Evolutionary conservation across 768 basidiomycete genomes (phyloP).

Genomic region (Boletus pseudopeckii): DNA sequence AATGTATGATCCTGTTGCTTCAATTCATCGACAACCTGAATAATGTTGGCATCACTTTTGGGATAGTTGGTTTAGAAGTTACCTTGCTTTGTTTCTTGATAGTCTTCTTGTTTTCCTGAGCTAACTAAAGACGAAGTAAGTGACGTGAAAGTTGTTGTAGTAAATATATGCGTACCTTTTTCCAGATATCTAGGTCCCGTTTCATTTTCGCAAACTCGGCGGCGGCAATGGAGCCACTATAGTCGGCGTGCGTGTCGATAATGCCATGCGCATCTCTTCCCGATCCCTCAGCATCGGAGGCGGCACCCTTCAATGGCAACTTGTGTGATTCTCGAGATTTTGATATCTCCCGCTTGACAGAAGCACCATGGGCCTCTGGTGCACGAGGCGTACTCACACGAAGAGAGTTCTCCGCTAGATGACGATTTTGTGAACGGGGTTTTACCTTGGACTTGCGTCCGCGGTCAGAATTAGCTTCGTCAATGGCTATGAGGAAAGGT

Average conservation of each 20-base stretch:
- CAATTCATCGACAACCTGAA: slow-evolving; percentile 52
- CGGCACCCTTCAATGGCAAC: slow-evolving; percentile 18
- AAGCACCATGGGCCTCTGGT: neutral
- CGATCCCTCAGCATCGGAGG: slow-evolving; percentile 30
- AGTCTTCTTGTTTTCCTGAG: slow-evolving; percentile 46
- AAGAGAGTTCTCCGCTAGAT: slow-evolving; percentile 17
- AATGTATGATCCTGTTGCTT: slow-evolving; percentile 40
- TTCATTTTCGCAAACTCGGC: slow-evolving; percentile 54
- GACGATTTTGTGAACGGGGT: slow-evolving; percentile 24
- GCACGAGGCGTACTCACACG: slow-evolving; percentile 10
- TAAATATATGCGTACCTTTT: slow-evolving; percentile 35
- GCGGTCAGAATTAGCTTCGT: slow-evolving; percentile 29
- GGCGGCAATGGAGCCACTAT: slow-evolving; percentile 37
- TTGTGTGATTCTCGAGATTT: slow-evolving; percentile 34
- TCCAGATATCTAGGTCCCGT: slow-evolving; percentile 55
- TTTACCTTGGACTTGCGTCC: slow-evolving; percentile 33
- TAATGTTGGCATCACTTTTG: slow-evolving; percentile 1
- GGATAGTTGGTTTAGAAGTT: neutral
- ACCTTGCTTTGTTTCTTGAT: slow-evolving; percentile 60
- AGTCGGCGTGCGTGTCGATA: slow-evolving; percentile 17
- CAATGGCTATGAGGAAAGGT: slow-evolving; percentile 28
- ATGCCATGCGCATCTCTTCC: slow-evolving; percentile 20
- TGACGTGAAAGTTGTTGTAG: neutral
- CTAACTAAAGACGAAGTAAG: slow-evolving; percentile 26
- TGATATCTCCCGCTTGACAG: slow-evolving; percentile 33